These are phyloP conservation scores for Polytrichum formosum DNA, from an alignment of 225 moss, liverwort and hornwort genomes.

Conservation along the genomic window DNA sequence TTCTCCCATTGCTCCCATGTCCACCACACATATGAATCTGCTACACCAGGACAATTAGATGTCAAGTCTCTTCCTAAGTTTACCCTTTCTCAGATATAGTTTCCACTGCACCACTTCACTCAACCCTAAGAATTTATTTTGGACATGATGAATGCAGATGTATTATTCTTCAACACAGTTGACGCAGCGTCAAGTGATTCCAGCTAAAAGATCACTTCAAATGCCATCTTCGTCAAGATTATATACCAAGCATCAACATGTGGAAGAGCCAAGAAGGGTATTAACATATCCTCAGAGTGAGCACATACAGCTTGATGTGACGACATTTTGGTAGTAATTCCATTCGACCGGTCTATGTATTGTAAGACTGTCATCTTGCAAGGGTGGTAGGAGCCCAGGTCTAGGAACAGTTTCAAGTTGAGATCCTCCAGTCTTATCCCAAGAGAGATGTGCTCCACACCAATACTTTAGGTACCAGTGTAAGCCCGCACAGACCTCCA, in stretches of 20 bases:
- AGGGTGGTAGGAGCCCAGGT: slow-evolving; percentile 59
- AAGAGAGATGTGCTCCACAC: slow-evolving; percentile 85
- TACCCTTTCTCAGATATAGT: too few species aligned
- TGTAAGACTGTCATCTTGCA: slow-evolving; percentile 43
- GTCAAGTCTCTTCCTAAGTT: background rate
- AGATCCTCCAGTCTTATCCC: slow-evolving; percentile 85
- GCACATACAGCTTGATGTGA: slow-evolving; percentile 89
- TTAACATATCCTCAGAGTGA: background rate
- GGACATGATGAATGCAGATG: background rate
- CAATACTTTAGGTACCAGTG: slow-evolving; percentile 88
- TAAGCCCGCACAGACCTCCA: slow-evolving; percentile 87
- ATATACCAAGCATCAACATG: slow-evolving; percentile 2
- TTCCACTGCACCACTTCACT: too few species aligned
- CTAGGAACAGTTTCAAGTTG: slow-evolving; percentile 66
- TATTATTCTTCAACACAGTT: background rate
- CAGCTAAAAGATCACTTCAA: background rate
- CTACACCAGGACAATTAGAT: background rate
- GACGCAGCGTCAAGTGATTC: background rate
- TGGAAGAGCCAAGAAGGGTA: background rate
- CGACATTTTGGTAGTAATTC: slow-evolving; percentile 96
- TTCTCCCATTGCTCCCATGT: slow-evolving; percentile 88
- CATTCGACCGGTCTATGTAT: slow-evolving; percentile 74
- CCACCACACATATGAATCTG: slow-evolving; percentile 95
- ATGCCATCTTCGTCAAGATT: background rate
- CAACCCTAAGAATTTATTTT: too few species aligned